These are phyloP conservation scores for Chlamydomonas reinhardtii DNA, from an alignment of 163 green algal species.

Conservation along the genomic window DNA sequence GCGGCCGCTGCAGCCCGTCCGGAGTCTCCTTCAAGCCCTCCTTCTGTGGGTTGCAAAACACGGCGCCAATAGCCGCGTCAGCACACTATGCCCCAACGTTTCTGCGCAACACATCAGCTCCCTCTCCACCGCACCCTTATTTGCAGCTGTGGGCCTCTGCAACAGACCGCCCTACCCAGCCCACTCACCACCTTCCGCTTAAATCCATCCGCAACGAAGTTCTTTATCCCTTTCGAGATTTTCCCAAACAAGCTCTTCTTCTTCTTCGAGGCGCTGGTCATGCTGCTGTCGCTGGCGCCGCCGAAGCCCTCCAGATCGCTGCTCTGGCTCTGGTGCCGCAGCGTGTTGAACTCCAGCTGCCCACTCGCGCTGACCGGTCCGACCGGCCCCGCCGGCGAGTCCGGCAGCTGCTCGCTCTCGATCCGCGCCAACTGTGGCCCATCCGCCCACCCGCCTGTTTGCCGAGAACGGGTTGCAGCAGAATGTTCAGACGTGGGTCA, in stretches of 20 bases:
- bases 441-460: slow-evolving; percentile 19
- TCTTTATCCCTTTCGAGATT: slow-evolving; percentile 43
- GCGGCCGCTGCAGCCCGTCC: slow-evolving; percentile 11
- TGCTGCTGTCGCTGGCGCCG: slow-evolving; percentile 16
- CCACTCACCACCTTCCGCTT: slow-evolving; percentile 24
- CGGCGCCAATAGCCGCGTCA: too few species aligned
- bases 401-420: slow-evolving; percentile 15
- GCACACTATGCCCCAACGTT: too few species aligned
- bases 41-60: background rate
- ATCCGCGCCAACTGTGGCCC: slow-evolving; percentile 3
- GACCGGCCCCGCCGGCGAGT: background rate
- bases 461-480: too few species aligned
- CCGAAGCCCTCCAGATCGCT: slow-evolving; percentile 24
- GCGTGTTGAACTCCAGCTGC: background rate
- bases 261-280: slow-evolving; percentile 11
- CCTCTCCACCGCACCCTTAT: too few species aligned
- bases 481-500: too few species aligned
- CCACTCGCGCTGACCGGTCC: background rate
- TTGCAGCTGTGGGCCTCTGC: too few species aligned
- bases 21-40: background rate
- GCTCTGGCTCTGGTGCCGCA: slow-evolving; percentile 47
- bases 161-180: too few species aligned
- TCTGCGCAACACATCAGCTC: too few species aligned
- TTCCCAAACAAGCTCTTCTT: slow-evolving; percentile 47
- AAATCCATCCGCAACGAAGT: slow-evolving; percentile 31